Base-by-base conservation (phyloP, 345 rosid genomes). In the Noccaea caerulescens region DNA sequence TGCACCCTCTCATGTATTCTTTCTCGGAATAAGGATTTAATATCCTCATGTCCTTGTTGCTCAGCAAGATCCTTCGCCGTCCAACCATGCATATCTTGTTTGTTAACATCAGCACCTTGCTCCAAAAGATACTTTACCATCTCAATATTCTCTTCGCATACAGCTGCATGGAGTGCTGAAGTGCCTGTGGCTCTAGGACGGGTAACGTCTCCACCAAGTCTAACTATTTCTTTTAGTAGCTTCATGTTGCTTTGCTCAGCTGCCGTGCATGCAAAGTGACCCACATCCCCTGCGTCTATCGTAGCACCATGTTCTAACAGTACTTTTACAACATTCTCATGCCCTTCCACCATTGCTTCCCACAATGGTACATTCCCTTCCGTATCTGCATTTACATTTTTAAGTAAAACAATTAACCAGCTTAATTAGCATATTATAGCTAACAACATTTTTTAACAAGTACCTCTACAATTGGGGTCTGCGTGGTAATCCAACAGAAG, bases 1-100 rank as follows among this genome's bases (percentile, higher is more conserved):
- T 72, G 13, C 2, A 25, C 75, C 12, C 72, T 52, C n/a, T 83
- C 86, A 32, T 57, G 42, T 33, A 16, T 14, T 13, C 10, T 74
- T 8, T 87, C 71, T 58, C 82, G 65, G 64, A 91, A 89, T 6
- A 91, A 34, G 27, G 18, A 16, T 76, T 81, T 85, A 59, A 91
- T 89, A 42, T 91, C 91, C 55, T 88, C 94, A 12, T 87, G 97
- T 3, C 91, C 94, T 62, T 91, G 96, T 72, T 91, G 96, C 11
- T 91, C 96, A 10, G 96, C 97, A 56, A 93, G 84, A 66, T 80
- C 87, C 71, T 77, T 79, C 0, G 96, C 82, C 5, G 86, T 86
- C 96, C 98, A 91, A 12, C 86, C 80, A 4, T 82, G 80, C 72
- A 52, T 62, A 41, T 89, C 97, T 0, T 79, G 84, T 73, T 82